Evolutionary conservation across 2,329 filamentous ascomycete species (phyloP).

Genomic region (Setomelanomma holmii): DNA sequence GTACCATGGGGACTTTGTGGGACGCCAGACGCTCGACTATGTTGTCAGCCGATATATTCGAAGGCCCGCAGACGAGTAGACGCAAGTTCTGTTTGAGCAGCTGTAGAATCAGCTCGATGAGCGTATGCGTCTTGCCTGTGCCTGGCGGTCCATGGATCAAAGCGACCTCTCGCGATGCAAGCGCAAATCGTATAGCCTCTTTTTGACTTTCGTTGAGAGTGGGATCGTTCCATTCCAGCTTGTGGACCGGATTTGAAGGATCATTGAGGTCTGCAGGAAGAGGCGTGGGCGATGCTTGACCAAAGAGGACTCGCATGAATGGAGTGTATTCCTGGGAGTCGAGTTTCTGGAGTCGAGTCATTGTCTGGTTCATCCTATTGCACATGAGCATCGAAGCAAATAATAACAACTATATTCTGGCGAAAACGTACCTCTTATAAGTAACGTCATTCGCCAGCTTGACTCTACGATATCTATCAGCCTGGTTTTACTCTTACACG

Average conservation of each 20-base stretch:
- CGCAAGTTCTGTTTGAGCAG: conserved; percentile 75
- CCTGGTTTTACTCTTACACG: conserved; percentile 8
- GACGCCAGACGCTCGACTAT: conserved; percentile 90
- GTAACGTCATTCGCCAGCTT: conserved; percentile 73
- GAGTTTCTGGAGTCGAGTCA: conserved; percentile 65
- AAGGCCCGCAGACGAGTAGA: conserved; percentile 92
- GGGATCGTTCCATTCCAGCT: conserved; percentile 63
- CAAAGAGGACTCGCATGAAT: conserved; percentile 68
- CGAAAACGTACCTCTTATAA: conserved; percentile 61
- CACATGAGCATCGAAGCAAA: conserved; percentile 21
- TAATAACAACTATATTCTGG: too few species aligned
- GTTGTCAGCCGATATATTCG: conserved; percentile 97
- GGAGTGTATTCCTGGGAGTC: conserved; percentile 62
- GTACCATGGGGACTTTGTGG: conserved; percentile 84
- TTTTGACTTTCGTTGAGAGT: conserved; percentile 68
- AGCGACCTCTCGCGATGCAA: conserved; percentile 81
- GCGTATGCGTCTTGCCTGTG: conserved; percentile 94
- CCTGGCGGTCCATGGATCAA: conserved; percentile 95
- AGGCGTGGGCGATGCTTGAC: conserved; percentile 62
- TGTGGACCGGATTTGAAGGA: conserved; percentile 48
- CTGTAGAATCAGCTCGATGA: conserved; percentile 96
- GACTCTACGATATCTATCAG: conserved; percentile 58
- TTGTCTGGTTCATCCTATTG: conserved; percentile 67
- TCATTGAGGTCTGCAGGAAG: conserved; percentile 54
- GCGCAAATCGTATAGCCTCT: conserved; percentile 76